These are phyloP conservation scores for Chaetomium strumarium DNA, from an alignment of 2,329 filamentous ascomycete genomes.

Conservation along the genomic window DNA sequence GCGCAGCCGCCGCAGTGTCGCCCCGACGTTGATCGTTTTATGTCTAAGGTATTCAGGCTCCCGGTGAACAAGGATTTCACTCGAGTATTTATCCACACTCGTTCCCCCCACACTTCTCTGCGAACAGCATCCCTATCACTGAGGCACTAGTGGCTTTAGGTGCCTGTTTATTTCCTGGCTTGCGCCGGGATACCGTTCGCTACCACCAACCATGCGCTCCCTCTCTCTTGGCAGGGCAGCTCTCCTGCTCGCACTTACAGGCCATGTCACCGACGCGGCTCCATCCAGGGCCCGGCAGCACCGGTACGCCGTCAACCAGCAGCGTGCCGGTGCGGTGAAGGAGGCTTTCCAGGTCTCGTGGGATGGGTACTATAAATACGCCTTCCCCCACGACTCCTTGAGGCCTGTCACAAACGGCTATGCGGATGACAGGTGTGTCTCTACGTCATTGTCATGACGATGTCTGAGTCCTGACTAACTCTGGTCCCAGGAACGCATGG, in stretches of 20 bases:
- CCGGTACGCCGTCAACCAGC: slow-evolving; percentile 29
- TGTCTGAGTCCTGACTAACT: not conserved
- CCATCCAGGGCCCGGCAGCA: not conserved
- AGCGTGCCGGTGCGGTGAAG: slow-evolving; percentile 55
- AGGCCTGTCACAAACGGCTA: slow-evolving; percentile 59
- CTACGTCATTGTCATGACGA: not conserved
- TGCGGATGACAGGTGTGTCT: slow-evolving; percentile 62
- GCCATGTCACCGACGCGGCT: slow-evolving; percentile 15
- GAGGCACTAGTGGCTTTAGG: not conserved
- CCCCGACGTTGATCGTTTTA: no score
- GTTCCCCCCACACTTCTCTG: not conserved
- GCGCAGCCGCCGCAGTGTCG: no score
- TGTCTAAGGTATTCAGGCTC: no score
- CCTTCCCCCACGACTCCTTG: slow-evolving; percentile 73
- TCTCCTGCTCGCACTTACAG: slow-evolving; percentile 14
- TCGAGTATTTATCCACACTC: no score
- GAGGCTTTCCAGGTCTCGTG: slow-evolving; percentile 65
- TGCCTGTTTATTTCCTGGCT: not conserved
- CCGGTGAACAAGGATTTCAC: no score
- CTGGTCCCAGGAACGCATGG: slow-evolving; percentile 64
- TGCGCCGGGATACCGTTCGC: no score
- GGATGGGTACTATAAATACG: slow-evolving; percentile 66
- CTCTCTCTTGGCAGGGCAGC: not conserved
- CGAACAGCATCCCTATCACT: not conserved
- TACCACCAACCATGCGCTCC: slow-evolving; percentile 11